phyloP scores from a whole-genome alignment of 2,329 filamentous ascomycete genomes.

The Ramularia collo-cygni region DNA sequence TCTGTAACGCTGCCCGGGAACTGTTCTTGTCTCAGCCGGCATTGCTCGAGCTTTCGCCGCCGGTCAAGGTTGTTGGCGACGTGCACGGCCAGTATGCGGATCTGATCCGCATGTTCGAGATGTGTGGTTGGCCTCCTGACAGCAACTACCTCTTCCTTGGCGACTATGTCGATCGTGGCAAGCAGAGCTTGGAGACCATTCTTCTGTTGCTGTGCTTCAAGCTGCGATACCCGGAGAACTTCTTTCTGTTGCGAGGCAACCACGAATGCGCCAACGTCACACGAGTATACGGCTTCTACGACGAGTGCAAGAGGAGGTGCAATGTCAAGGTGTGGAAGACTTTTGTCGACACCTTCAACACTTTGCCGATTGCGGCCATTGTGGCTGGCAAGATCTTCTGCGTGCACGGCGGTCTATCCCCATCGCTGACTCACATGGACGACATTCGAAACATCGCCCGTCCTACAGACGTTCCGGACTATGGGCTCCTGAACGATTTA shows the following conservation, averaged over 20 bases:
- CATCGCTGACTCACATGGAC: conserved; percentile 91
- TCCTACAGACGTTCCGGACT: conserved; percentile 95
- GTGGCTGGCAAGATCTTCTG: conserved; percentile 97
- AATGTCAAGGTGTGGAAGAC: conserved; percentile 99
- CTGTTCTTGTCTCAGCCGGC: conserved; percentile 87
- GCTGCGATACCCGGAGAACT: conserved; percentile 94
- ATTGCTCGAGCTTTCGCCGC: conserved; percentile 81
- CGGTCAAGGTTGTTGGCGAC: conserved; percentile 96
- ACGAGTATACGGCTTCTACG: conserved; percentile 93
- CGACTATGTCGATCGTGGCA: conserved; percentile 93
- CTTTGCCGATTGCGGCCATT: conserved; percentile 89
- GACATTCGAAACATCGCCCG: conserved; percentile 94
- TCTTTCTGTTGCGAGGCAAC: conserved; percentile 89
- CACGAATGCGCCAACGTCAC: conserved; percentile 97
- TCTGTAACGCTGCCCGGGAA: conserved; percentile 84
- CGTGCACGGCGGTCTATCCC: conserved; percentile 89
- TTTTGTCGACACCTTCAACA: conserved; percentile 95
- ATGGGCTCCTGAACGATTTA: conserved; percentile 88
- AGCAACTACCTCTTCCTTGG: conserved; percentile 92
- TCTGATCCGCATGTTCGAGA: conserved; percentile 93
- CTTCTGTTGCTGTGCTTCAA: conserved; percentile 91
- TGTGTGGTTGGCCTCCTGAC: conserved; percentile 91
- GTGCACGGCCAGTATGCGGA: conserved; percentile 97
- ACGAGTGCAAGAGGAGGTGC: conserved; percentile 92
- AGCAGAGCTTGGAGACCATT: conserved; percentile 93